Evolutionary conservation across 2,329 filamentous ascomycete species (phyloP), one percentile per base, ranked within the genome.

Genomic region (Fusarium torreyae): DNA sequence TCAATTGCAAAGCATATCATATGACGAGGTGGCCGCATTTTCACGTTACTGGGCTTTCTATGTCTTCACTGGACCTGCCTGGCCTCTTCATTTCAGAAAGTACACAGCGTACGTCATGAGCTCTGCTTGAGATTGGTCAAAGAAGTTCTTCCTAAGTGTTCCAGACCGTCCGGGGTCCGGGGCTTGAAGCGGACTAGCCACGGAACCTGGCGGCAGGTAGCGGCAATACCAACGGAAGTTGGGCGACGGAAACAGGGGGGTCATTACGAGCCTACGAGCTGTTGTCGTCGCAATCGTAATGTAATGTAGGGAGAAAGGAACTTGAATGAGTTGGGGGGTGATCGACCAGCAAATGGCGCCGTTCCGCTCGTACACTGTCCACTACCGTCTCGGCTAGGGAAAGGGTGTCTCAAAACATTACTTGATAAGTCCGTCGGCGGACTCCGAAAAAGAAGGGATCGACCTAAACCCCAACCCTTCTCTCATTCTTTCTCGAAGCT

Each of bases 121-220:
- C 44, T 56, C 39, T 36, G 50, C 38, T 11, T 42, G 9, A 57
- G 64, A 70, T 57, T 59, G 70, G 63, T 60, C 66, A 53, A 50
- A 20, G 43, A 67, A 72, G 68, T 72, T 68, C 66, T 66, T 51
- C 53, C 40, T 36, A 46, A 62, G 57, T 28, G 71, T 61, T 68
- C 69, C 58, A 72, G 71, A 70, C 71, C 53, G 39, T 59, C 63
- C 26, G 44, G 58, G 66, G 71, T 57, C 59, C 38, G 42, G 50
- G 54, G 38, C 52, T 45, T 38, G 52, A 63, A 67, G 28, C 43
- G 44, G 43, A 33, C 53, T 69, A 60, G 62, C 18, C 28, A 54
- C 53, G 44, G 39, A 43, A 38, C 42, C 46, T 28, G 58, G 62
- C 54, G 62, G 60, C 45, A 70, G 59, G 52, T 51, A 57, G 50